phyloP scores from a whole-genome alignment of 805 yeast species.

The Saturnispora zaruensis region DNA sequence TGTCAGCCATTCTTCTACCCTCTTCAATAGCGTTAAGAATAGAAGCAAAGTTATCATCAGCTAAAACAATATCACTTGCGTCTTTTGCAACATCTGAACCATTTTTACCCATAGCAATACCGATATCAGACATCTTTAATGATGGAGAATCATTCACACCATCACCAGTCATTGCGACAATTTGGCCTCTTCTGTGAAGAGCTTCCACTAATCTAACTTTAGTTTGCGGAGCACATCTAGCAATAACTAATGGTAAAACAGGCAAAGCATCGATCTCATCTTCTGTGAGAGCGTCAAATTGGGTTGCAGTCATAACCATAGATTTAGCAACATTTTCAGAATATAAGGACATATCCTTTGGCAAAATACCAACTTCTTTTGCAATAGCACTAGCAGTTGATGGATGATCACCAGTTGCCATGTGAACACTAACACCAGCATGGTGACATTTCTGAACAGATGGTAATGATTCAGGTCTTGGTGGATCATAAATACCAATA shows the following conservation, averaged over 20 bases:
- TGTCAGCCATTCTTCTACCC: conserved; percentile 71
- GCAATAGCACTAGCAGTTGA: conserved; percentile 76
- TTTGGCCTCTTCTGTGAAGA: conserved; percentile 49
- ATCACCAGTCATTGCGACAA: conserved; percentile 79
- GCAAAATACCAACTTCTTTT: conserved; percentile 70
- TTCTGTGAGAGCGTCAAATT: conserved; percentile 57
- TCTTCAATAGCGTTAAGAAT: conserved; percentile 72
- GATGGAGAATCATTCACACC: conserved; percentile 80
- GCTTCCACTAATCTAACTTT: conserved; percentile 79
- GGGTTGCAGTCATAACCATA: conserved; percentile 70
- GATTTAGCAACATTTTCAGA: conserved; percentile 45
- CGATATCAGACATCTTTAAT: conserved; percentile 68
- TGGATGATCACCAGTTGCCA: conserved; percentile 78
- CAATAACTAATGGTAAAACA: conserved; percentile 66
- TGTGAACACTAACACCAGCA: conserved; percentile 73
- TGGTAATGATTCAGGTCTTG: conserved; percentile 57
- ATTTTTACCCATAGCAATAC: conserved; percentile 76
- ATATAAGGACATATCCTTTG: conserved; percentile 49
- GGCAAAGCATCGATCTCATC: conserved; percentile 55
- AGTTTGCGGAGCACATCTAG: conserved; percentile 77
- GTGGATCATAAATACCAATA: conserved; percentile 76
- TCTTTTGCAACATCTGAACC: conserved; percentile 85
- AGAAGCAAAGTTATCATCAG: conserved; percentile 70
- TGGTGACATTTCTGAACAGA: conserved; percentile 59
- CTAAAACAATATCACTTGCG: conserved; percentile 67